A percentile compares a stretch with the other conserved stretches of the same genome.
phyloP scores from a whole-genome alignment of 2,329 filamentous ascomycete species.

The Colletotrichum scovillei region DNA sequence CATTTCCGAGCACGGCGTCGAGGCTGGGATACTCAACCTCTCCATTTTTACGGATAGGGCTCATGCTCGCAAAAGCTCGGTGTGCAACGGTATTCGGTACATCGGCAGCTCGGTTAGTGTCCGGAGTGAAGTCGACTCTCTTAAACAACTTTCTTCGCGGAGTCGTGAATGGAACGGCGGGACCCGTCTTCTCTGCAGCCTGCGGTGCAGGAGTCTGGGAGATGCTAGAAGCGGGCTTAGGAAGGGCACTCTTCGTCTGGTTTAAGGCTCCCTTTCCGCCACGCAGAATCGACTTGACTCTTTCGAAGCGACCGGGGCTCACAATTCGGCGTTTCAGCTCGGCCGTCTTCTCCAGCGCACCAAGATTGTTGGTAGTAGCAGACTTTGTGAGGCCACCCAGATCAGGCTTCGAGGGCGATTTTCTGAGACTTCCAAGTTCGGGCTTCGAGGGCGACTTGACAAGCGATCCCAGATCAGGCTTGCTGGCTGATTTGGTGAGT shows the following conservation, averaged over 20 bases:
- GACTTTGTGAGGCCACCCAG: constrained; percentile 53
- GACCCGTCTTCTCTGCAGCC: constrained; percentile 63
- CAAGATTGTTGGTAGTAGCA: constrained; percentile 61
- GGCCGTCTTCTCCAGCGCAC: constrained; percentile 44
- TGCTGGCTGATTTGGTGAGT: constrained; percentile 37
- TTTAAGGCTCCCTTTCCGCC: constrained; percentile 50
- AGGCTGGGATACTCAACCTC: constrained; percentile 49
- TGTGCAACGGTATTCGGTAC: constrained; percentile 49
- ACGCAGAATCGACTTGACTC: constrained; percentile 68
- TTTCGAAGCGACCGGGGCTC: constrained; percentile 64
- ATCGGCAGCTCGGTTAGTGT: constrained; percentile 64
- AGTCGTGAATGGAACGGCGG: constrained; percentile 67
- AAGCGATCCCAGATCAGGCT: constrained; percentile 27
- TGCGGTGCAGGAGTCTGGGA: constrained; percentile 61
- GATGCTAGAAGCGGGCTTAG: constrained; percentile 51
- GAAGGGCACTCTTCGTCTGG: constrained; percentile 60
- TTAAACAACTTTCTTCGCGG: constrained; percentile 76
- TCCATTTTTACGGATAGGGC: constrained; percentile 43
- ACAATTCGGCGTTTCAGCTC: constrained; percentile 51
- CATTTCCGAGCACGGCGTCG: constrained; percentile 41
- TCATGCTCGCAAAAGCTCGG: constrained; percentile 64
- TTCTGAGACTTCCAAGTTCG: constrained; percentile 50
- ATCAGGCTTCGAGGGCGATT: constrained; percentile 64
- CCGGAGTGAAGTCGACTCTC: constrained; percentile 83
- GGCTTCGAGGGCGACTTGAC: constrained; percentile 64